Evolutionary conservation across 768 basidiomycete genomes (phyloP).

Genomic region (Mycena venus): DNA sequence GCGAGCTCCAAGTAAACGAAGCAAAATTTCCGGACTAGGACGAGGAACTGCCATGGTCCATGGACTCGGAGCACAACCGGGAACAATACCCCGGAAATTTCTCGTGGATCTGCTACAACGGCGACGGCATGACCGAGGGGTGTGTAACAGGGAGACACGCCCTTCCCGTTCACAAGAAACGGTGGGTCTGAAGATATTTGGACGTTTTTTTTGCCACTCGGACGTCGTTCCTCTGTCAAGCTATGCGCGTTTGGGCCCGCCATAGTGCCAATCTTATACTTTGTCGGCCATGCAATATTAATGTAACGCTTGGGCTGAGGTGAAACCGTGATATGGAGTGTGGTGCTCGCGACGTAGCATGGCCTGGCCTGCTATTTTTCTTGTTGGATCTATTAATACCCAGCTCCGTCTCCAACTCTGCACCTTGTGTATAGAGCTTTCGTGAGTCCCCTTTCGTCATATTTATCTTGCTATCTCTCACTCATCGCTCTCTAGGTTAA

Average conservation of each 20-base stretch:
- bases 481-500: background rate
- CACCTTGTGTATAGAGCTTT: background rate
- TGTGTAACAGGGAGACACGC: conserved; percentile 57
- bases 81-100: conserved; percentile 61
- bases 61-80: conserved; percentile 57
- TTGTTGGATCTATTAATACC: conserved; percentile 6
- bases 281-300: conserved; percentile 9
- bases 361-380: too few species aligned
- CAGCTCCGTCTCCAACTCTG: background rate
- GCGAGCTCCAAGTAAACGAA: conserved; percentile 56
- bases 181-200: conserved; percentile 42
- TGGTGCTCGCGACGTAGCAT: too few species aligned
- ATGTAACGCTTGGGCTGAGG: background rate
- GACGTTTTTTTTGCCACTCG: too few species aligned
- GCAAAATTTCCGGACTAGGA: conserved; percentile 61
- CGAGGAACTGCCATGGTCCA: conserved; percentile 59
- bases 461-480: background rate
- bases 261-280: conserved; percentile 6
- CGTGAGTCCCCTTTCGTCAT: background rate
- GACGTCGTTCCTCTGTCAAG: too few species aligned
- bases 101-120: conserved; percentile 65
- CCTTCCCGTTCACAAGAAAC: conserved; percentile 49
- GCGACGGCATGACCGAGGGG: conserved; percentile 50
- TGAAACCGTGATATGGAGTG: conserved; percentile 6
- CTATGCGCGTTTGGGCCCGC: too few species aligned